Percentiles rank a stretch among this genome's conserved stretches.
Evolutionary conservation across 2,329 filamentous ascomycete species (phyloP).

Genomic region (Colletotrichum costaricense): DNA sequence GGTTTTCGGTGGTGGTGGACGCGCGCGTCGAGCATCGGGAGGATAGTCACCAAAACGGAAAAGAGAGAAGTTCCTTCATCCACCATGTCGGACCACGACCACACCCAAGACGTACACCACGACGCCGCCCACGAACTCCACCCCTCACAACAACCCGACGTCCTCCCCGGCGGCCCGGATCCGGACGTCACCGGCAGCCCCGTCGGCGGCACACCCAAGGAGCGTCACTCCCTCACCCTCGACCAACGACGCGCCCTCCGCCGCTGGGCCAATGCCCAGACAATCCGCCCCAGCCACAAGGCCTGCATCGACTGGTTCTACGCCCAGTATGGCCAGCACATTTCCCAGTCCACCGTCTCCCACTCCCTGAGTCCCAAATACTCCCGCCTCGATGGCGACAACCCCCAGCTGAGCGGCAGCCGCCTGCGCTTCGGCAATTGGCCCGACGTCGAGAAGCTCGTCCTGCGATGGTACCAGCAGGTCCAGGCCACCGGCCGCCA

Average conservation of each 20-base stretch:
- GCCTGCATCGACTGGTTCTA: slow-evolving; percentile 74
- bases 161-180: slow-evolving; percentile 20
- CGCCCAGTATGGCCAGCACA: slow-evolving; percentile 67
- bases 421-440: slow-evolving; percentile 72
- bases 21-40: slow-evolving; percentile 4
- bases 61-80: background rate
- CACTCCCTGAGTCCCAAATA: slow-evolving; percentile 73
- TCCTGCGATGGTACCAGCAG: slow-evolving; percentile 66
- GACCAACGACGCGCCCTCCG: slow-evolving; percentile 71
- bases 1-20: background rate
- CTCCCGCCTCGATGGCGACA: slow-evolving; percentile 69
- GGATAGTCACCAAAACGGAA: background rate
- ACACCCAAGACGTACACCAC: slow-evolving; percentile 26
- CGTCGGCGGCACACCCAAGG: slow-evolving; percentile 44
- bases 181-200: slow-evolving; percentile 22
- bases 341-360: slow-evolving; percentile 72
- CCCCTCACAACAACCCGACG: slow-evolving; percentile 17
- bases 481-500: slow-evolving; percentile 64
- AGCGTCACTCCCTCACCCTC: slow-evolving; percentile 70
- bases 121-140: slow-evolving; percentile 33
- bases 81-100: slow-evolving; percentile 35
- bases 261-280: slow-evolving; percentile 68
- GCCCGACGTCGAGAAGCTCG: slow-evolving; percentile 71
- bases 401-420: slow-evolving; percentile 70
- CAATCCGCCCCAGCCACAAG: slow-evolving; percentile 68